Percentiles rank a stretch among this genome's conserved stretches.
phyloP scores from a whole-genome alignment of 176 grass and related monocot species.

The Oryza australiensis region DNA sequence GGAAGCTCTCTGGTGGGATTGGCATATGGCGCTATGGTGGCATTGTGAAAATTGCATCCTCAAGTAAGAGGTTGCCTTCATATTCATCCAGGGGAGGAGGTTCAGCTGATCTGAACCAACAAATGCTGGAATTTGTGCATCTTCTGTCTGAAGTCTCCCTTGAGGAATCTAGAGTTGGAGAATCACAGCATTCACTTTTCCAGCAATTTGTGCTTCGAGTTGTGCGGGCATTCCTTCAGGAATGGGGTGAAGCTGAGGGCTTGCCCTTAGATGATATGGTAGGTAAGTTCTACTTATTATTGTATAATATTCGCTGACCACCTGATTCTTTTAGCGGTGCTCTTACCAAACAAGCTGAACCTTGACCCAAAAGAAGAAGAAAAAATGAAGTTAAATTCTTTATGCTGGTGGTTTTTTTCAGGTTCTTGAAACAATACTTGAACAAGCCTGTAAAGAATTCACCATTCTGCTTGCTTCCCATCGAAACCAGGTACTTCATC shows the following conservation, averaged over 20 bases:
- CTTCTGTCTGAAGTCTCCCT: slow-evolving; percentile 66
- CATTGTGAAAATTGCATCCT: slow-evolving; percentile 73
- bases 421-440: slow-evolving; percentile 76
- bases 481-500: slow-evolving; percentile 57
- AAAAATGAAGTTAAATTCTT: slow-evolving; percentile 15
- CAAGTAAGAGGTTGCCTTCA: slow-evolving; percentile 48
- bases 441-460: slow-evolving; percentile 81
- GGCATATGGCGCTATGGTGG: slow-evolving; percentile 85
- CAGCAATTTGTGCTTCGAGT: slow-evolving; percentile 64
- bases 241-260: slow-evolving; percentile 60
- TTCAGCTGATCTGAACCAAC: slow-evolving; percentile 51
- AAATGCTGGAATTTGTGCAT: slow-evolving; percentile 76
- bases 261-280: slow-evolving; percentile 78
- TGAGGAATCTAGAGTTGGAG: slow-evolving; percentile 60
- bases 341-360: background rate
- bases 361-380: background rate
- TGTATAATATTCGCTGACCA: background rate
- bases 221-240: slow-evolving; percentile 60
- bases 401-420: slow-evolving; percentile 34
- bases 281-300: slow-evolving; percentile 57
- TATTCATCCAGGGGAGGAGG: slow-evolving; percentile 41
- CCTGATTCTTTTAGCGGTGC: background rate
- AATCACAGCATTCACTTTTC: slow-evolving; percentile 57
- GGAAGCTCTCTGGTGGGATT: slow-evolving; percentile 79
- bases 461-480: slow-evolving; percentile 59